Conservation (phyloP, 2,329 filamentous ascomycete species). For the Aspergillus sp. region DNA sequence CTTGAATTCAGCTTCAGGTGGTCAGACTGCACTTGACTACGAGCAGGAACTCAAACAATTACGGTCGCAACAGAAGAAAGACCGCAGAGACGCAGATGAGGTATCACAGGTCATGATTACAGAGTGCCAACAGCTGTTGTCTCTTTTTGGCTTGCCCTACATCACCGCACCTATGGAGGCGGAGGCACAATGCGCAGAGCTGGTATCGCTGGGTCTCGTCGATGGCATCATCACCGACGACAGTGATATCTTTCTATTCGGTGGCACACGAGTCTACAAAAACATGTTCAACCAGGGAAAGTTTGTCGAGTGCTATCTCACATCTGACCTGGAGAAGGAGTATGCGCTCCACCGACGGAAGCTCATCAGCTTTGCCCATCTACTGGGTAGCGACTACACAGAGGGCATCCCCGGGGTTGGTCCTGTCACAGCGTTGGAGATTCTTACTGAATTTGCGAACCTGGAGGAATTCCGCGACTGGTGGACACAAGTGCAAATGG, state of each 20-base stretch:
- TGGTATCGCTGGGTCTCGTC: conserved; percentile 80
- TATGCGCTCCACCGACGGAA: conserved; percentile 81
- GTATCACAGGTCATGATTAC: conserved; percentile 94
- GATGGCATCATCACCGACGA: conserved; percentile 98
- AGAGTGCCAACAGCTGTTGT: conserved; percentile 87
- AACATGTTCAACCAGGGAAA: conserved; percentile 99
- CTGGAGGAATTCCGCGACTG: conserved; percentile 78
- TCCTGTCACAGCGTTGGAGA: conserved; percentile 90
- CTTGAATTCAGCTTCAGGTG: conserved; percentile 69
- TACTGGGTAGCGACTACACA: conserved; percentile 92
- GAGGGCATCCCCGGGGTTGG: conserved; percentile 87
- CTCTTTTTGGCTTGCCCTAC: conserved; percentile 90
- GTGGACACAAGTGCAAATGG: conserved; percentile 78
- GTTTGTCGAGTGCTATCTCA: conserved; percentile 92
- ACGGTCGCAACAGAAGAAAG: conserved; percentile 92
- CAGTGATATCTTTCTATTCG: conserved; percentile 93
- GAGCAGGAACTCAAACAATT: conserved; percentile 82
- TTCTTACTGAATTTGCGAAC: conserved; percentile 77
- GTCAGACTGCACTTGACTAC: conserved; percentile 71
- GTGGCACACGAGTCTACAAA: conserved; percentile 93
- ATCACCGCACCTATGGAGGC: conserved; percentile 98
- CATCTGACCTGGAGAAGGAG: conserved; percentile 79
- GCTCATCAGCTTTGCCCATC: conserved; percentile 82
- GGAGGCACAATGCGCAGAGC: conserved; percentile 92
- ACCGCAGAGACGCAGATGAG: conserved; percentile 91